Evolutionary conservation across 257 asterid species (phyloP).

Genomic region (Penstemon newberryi): DNA sequence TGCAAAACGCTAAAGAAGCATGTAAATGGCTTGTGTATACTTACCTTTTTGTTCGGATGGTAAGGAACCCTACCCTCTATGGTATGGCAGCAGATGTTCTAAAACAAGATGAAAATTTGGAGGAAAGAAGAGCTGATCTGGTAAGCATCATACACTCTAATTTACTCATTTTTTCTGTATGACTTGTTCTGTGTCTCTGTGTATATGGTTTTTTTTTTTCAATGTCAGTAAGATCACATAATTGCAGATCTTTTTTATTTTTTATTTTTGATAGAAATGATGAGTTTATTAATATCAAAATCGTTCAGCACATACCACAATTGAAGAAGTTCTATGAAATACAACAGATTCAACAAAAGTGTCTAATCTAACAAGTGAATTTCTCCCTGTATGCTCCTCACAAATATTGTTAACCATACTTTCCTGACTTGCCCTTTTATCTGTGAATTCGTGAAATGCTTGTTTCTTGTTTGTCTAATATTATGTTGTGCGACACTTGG

Average conservation of each 20-base stretch:
- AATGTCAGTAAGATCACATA: neutral
- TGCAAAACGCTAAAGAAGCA: slow-evolving; percentile 65
- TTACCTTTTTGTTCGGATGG: slow-evolving; percentile 55
- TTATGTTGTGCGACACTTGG: neutral
- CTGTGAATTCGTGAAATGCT: neutral
- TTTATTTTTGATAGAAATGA: too few relatives aligned
- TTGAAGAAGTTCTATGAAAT: too few relatives aligned
- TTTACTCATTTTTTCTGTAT: neutral
- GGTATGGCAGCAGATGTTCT: slow-evolving; percentile 49
- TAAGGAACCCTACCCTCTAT: slow-evolving; percentile 60
- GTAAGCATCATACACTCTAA: slow-evolving; percentile 29
- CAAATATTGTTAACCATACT: neutral
- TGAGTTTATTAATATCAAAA: too few relatives aligned
- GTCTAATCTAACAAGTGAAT: too few relatives aligned
- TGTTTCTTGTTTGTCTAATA: neutral
- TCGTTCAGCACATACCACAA: too few relatives aligned
- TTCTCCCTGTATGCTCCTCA: too few relatives aligned
- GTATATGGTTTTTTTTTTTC: neutral
- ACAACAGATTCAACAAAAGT: too few relatives aligned
- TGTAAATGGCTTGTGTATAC: slow-evolving; percentile 63
- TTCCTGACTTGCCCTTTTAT: neutral
- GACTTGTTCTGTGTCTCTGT: too few relatives aligned
- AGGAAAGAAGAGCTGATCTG: slow-evolving; percentile 64
- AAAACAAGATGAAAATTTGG: slow-evolving; percentile 44
- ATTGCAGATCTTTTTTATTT: neutral